Evolutionary conservation across 2,329 filamentous ascomycete species (phyloP).

Genomic region (Cladobotryum mycophilum): DNA sequence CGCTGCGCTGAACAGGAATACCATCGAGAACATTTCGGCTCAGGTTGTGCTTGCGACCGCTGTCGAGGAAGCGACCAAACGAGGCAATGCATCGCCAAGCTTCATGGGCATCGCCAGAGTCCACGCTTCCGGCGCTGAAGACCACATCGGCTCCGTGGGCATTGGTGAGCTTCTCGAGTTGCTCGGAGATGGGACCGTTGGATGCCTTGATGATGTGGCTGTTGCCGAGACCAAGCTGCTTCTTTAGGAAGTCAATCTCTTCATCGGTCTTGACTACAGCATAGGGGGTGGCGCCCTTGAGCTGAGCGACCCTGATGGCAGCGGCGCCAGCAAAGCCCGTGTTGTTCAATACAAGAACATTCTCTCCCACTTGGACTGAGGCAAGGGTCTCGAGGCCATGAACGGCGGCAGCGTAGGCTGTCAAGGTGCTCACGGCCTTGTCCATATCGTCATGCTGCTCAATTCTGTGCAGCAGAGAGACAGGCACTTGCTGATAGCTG

Average conservation of each 20-base stretch:
- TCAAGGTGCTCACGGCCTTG: constrained; percentile 19
- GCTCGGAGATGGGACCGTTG: constrained; percentile 22
- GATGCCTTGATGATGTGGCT: constrained; percentile 28
- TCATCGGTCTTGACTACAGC: constrained; percentile 23
- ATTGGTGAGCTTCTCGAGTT: constrained; percentile 20
- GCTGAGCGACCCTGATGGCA: constrained; percentile 21
- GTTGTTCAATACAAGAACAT: constrained; percentile 26
- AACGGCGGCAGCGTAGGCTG: constrained; percentile 16
- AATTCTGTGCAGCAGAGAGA: constrained; percentile 6
- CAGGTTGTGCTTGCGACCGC: constrained; percentile 23
- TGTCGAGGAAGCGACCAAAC: constrained; percentile 25
- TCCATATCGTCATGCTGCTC: constrained; percentile 18
- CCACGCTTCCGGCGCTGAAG: constrained; percentile 28
- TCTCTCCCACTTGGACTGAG: constrained; percentile 26
- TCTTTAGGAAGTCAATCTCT: constrained; percentile 23
- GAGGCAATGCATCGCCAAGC: constrained; percentile 30
- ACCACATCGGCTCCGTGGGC: constrained; percentile 30
- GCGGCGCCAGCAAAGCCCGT: constrained; percentile 25
- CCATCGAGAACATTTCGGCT: constrained; percentile 16
- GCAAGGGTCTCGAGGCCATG: constrained; percentile 16
- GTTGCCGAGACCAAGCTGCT: constrained; percentile 22
- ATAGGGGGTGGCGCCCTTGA: constrained; percentile 21
- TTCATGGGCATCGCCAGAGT: constrained; percentile 24
- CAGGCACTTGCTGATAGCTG: constrained; percentile 19
- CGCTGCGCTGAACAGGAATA: constrained; percentile 18